Conservation (phyloP, 495 filamentous ascomycete species). For the Thermothielavioides terrestris region DNA sequence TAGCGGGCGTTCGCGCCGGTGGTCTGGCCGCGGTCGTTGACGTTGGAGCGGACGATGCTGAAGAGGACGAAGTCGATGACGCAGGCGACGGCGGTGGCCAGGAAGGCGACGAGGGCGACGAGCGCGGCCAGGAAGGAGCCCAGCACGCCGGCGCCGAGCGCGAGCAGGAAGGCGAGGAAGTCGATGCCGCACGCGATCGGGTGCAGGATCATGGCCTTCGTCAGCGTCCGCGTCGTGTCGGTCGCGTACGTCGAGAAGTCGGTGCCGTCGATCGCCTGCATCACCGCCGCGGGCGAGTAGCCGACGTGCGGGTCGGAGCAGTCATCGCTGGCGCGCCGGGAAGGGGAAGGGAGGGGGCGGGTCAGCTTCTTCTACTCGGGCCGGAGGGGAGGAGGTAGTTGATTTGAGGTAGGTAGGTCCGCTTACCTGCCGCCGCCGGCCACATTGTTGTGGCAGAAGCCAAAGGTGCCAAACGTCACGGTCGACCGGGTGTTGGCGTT, state of each 20-base stretch:
- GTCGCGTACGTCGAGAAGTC: conserved; percentile 35
- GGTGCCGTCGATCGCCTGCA: conserved; percentile 29
- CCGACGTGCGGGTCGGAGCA: conserved; percentile 42
- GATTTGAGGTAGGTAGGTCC: neutral
- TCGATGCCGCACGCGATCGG: conserved; percentile 48
- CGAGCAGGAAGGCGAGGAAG: conserved; percentile 51
- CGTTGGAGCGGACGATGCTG: conserved; percentile 41
- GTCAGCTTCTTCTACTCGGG: conserved; percentile 10
- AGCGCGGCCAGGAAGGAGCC: conserved; percentile 44
- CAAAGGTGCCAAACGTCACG: conserved; percentile 52
- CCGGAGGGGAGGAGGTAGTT: neutral
- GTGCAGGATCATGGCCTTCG: conserved; percentile 52
- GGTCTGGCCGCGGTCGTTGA: conserved; percentile 31
- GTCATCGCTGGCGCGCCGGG: conserved; percentile 30
- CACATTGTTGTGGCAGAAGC: conserved; percentile 38
- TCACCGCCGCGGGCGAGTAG: conserved; percentile 43
- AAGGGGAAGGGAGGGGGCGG: too few species aligned
- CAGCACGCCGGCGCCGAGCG: conserved; percentile 44
- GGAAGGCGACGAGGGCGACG: conserved; percentile 42
- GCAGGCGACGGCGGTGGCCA: conserved; percentile 46
- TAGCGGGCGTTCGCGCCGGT: conserved; percentile 33
- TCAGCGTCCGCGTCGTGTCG: conserved; percentile 40
- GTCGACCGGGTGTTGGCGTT: conserved; percentile 7
- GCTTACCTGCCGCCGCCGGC: too few species aligned
- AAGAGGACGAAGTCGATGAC: conserved; percentile 49